Base-by-base conservation (phyloP, 2,329 filamentous ascomycete species). In the Exophiala lecanii-corni region DNA sequence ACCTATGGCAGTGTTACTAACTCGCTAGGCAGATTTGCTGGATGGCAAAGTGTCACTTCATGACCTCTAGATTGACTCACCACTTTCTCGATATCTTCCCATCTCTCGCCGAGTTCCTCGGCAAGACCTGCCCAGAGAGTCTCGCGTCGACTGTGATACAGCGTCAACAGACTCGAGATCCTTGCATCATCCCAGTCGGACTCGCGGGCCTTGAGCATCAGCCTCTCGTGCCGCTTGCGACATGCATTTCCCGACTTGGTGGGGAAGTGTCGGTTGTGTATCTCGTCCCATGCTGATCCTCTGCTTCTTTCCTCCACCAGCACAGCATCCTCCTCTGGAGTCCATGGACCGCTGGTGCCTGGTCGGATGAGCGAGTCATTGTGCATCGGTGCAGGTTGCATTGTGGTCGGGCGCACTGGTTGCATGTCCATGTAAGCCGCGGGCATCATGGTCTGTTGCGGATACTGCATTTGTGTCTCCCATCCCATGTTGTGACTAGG, bases 151-250 rank as follows among this genome's bases (percentile, higher is more conserved):
- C 74, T 74, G 77, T 88, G 86, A 66, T 94, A 94, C 60, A 85
- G 82, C 61, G 78, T 78, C 26, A 86, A 84, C 30, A 94, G 70
- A 7, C 74, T 72, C 61, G 91, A 84, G 17, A 89, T 71, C 68
- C 86, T 86, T 54, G 81, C 72, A 15, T 76, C 76, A 57, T 91
- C 85, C 82, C 86, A 92, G 57, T 89, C 84, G 56, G 87, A 82
- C 36, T 81, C 78, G 45, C 81, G 80, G 44, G 61, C 51, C 53
- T 82, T 79, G 66, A 91, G 84, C 73, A 91, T 82, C 53, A 94
- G 69, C 30, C 88, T 76, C 66, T 94, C 88, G 58, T 94, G 87
- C 42, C 88, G 79, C 69, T 94, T 94, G 52, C 88, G 85, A 67
- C 88, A 94, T 13, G 89, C 89, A 62, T 92, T 92, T 45, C 83